Evolutionary conservation across 352 stramenopile genomes (phyloP).

Genomic region (Achlya hypogyna): DNA sequence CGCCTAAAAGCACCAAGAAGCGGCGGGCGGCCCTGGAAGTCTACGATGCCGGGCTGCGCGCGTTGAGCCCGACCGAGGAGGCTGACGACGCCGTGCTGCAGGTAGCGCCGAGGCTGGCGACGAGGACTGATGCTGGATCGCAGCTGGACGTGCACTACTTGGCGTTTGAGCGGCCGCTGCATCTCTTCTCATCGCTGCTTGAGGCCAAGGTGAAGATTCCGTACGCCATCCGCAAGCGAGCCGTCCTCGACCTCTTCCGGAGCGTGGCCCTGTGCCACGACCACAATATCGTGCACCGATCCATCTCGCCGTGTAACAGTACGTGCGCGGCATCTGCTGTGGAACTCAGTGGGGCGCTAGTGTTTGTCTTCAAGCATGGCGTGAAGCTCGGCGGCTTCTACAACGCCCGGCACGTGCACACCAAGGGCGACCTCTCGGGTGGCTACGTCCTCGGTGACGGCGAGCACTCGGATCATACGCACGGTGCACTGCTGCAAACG

Average conservation of each 20-base stretch:
- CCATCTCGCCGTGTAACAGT: constrained; percentile 52
- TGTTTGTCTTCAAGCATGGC: constrained; percentile 61
- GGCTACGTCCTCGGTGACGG: constrained; percentile 60
- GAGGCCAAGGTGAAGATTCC: constrained; percentile 45
- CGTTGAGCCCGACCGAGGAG: background rate
- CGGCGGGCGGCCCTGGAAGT: constrained; percentile 14
- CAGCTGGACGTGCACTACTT: constrained; percentile 49
- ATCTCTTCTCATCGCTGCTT: constrained; percentile 66
- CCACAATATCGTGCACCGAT: constrained; percentile 64
- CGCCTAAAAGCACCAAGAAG: constrained; percentile 10
- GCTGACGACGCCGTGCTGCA: background rate
- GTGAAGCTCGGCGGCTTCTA: constrained; percentile 67
- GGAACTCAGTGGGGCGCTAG: constrained; percentile 2
- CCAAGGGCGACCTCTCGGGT: constrained; percentile 7
- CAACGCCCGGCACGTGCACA: constrained; percentile 21
- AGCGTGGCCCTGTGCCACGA: constrained; percentile 56
- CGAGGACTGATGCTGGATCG: constrained; percentile 27
- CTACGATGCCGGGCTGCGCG: background rate
- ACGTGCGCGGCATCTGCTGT: constrained; percentile 11
- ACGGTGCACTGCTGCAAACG: constrained; percentile 53
- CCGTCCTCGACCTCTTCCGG: constrained; percentile 60
- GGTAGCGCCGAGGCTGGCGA: constrained; percentile 8
- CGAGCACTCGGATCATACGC: constrained; percentile 67
- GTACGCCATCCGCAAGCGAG: constrained; percentile 44
- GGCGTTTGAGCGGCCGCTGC: constrained; percentile 66